Evolutionary conservation across 1,284 basidiomycete genomes (phyloP), one percentile per base, ranked within the genome.

Genomic region (Volvariella surrecta): DNA sequence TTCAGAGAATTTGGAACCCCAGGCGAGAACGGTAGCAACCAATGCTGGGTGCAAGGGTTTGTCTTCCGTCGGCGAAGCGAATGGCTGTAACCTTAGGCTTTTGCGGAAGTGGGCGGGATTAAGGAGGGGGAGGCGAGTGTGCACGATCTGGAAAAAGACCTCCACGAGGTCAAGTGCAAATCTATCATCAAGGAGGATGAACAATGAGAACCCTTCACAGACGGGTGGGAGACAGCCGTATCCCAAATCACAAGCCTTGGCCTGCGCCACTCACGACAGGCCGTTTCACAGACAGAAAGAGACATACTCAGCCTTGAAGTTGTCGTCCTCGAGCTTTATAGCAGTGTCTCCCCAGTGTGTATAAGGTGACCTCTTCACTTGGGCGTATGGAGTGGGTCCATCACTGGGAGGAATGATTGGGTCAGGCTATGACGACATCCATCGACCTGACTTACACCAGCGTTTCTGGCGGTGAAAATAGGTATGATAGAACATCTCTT

Each of bases 1-100:
- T 53, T 94, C 89, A 8, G 87, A 88, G 59, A 95, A 95, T 54
- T 92, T 90, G 34, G 89, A 82, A 16, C 92, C 92, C 83, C 89
- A 94, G 0, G 91, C 89, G 39, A 96, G 69, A n/a, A 93, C 82
- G 1, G 86, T 84, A 3, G 92, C 91, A 31, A 95, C 72, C 13
- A 93, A 68, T 2, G 84, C 77, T 35, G 85, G 82, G 46, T 88
- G 76, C 3, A 84, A 56, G 2, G 75, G 67, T 30, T 68, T 51
- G 49, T 57, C 58, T 42, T 57, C 53, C 37, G 45, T 48, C 19
- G 43, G 39, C 47, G 60, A 50, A 48, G 59, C 45, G 43, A 62
- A 60, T 4, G 66, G 57, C 37, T 67, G 66, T 2, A 75, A 53
- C 47, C 76, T 76, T 44, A 88, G 66, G 15, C 79, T 74, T 39